phyloP scores from a whole-genome alignment of 805 yeast species.

The Candida sithepensis region DNA sequence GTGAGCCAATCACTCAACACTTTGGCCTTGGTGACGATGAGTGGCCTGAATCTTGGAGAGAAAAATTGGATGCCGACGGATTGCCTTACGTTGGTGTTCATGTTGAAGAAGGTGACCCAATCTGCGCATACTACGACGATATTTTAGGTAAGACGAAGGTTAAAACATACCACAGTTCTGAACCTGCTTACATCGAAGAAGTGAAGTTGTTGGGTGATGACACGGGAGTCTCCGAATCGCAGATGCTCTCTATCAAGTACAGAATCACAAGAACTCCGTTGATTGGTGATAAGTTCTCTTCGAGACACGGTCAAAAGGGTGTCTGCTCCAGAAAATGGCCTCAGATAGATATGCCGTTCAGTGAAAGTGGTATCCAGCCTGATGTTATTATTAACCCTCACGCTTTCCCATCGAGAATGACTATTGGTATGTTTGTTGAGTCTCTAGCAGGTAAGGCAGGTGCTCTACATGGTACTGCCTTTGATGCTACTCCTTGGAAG shows the following conservation, averaged over 20 bases:
- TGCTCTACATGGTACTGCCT: slow-evolving; percentile 95
- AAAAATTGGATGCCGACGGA: slow-evolving; percentile 87
- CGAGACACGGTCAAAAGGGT: slow-evolving; percentile 98
- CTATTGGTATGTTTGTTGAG: slow-evolving; percentile 99
- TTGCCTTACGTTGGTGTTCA: slow-evolving; percentile 84
- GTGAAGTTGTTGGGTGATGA: slow-evolving; percentile 91
- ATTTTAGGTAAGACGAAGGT: slow-evolving; percentile 85
- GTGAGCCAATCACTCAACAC: slow-evolving; percentile 92
- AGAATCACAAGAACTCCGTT: slow-evolving; percentile 88
- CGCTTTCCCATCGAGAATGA: slow-evolving; percentile 99
- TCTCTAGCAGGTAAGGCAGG: slow-evolving; percentile 99
- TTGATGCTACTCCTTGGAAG: slow-evolving; percentile 95
- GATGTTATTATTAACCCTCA: slow-evolving; percentile 98
- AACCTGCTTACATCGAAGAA: slow-evolving; percentile 93
- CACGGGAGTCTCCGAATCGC: slow-evolving; percentile 71
- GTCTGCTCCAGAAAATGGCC: slow-evolving; percentile 99
- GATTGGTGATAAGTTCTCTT: slow-evolving; percentile 96
- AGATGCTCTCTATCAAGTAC: slow-evolving; percentile 80
- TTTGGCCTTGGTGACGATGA: slow-evolving; percentile 92
- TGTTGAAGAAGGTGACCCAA: slow-evolving; percentile 94
- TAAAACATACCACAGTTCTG: slow-evolving; percentile 89
- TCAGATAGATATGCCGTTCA: slow-evolving; percentile 92
- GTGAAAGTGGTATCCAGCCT: slow-evolving; percentile 95
- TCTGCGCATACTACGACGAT: slow-evolving; percentile 89
- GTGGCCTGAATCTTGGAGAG: slow-evolving; percentile 90